Evolutionary conservation across 2,329 filamentous ascomycete genomes (phyloP), one percentile per base, ranked within the genome.

Genomic region (Venturia nashicola): DNA sequence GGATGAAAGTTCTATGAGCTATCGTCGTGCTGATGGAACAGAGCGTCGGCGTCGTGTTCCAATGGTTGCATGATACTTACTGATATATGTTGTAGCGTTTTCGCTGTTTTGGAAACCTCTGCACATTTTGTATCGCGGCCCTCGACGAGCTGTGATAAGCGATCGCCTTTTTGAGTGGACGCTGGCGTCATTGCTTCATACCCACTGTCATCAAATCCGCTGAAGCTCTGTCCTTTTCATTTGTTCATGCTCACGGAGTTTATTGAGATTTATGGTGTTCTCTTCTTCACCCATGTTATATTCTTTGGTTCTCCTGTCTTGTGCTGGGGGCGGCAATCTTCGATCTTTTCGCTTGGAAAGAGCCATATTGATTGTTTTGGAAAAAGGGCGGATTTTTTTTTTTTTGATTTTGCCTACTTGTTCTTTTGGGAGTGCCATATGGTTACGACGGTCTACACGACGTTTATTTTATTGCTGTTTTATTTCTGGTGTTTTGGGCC

Each of bases 1-100:
- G 14, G 76, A 78, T 64, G 76, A 76, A 64, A 66, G 70, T 64
- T 70, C 74, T 62, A 79, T 80, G 77, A 75, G 72, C 66, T 80
- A 80, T 67, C 73, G 77, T 51, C 74, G 78, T 44, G 78, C 78
- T 48, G 77, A 80, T 66, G 78, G 78, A 63, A 76, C 74, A 32
- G 61, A 55, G 36, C 44, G 61, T 55, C 61, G 61, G 6, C 61
- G 61, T 57, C 61, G 46, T 42, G 34, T 63, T 6, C 61, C 61
- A 36, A 57, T 57, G 51, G 32, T 27, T 9, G 51, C 32, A 18
- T 57, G 32, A 57, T 36, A 20, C 20, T 14, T 14, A 27, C 46
- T 27, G 11, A 14, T 51, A 20, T 51, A 9, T 11, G 20, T 14
- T 51, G 20, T 27, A 3, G 11, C 20, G 20, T 51, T 3, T 3